Conservation (phyloP, 2,329 filamentous ascomycete genomes). For the Sclerotinia subarctica region DNA sequence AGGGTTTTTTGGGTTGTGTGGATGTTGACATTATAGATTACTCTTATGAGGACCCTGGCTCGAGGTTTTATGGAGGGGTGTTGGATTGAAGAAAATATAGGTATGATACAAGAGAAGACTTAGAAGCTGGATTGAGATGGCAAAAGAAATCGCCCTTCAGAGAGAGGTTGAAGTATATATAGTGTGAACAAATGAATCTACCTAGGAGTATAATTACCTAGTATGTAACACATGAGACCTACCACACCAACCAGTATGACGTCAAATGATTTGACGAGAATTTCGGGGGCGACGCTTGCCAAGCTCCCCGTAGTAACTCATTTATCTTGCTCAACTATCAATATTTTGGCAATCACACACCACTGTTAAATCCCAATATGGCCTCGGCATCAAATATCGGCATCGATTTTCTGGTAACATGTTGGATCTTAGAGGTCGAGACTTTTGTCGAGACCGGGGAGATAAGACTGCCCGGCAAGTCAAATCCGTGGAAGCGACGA, state of each 20-base stretch:
- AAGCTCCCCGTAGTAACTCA: not conserved
- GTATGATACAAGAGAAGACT: not conserved
- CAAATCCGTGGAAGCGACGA: not conserved
- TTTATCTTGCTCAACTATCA: not conserved
- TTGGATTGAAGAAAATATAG: not conserved
- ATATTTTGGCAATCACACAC: not conserved
- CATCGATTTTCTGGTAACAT: not conserved
- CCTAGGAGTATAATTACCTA: not conserved
- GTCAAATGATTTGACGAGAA: not conserved
- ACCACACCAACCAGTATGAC: not conserved
- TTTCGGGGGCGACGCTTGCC: not conserved
- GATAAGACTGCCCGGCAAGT: not conserved
- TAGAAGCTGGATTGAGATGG: not conserved
- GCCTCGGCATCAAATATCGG: not conserved
- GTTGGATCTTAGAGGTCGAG: not conserved
- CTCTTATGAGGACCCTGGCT: not conserved
- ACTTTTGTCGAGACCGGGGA: not conserved
- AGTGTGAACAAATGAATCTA: not conserved
- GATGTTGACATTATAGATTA: constrained; percentile 23
- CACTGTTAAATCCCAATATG: not conserved
- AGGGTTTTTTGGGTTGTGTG: constrained; percentile 30
- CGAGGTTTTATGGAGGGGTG: not conserved
- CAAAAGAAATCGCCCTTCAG: not conserved
- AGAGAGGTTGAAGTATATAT: not conserved
- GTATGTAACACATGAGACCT: not conserved